Conservation (phyloP, 441 rosid species). For the Codiaeum variegatum region DNA sequence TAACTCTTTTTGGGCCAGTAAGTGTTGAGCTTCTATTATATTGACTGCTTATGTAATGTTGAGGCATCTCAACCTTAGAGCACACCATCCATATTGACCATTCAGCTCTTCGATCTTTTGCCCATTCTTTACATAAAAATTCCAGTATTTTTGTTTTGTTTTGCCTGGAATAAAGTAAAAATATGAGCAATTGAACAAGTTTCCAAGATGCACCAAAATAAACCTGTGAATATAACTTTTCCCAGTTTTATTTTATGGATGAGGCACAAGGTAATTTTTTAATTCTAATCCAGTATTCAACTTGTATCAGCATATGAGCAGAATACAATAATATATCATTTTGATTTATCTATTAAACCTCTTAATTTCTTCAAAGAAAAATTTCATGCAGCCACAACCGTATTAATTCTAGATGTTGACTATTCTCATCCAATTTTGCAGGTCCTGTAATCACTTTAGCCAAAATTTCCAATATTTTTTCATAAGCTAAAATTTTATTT, state of each 20-base stretch:
- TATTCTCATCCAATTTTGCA: background rate
- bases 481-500: too few species aligned
- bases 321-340: background rate
- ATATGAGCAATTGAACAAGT: background rate
- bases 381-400: background rate
- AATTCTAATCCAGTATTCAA: too few species aligned
- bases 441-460: background rate
- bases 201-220: background rate
- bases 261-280: too few species aligned
- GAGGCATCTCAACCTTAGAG: conserved; percentile 88
- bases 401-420: background rate
- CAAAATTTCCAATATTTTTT: too few species aligned
- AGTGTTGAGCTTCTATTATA: conserved; percentile 44
- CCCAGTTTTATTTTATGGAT: too few species aligned
- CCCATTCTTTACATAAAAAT: conserved; percentile 65
- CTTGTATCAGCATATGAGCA: background rate
- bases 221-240: too few species aligned
- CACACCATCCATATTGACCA: conserved; percentile 99
- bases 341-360: background rate
- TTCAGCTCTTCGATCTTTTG: conserved; percentile 78
- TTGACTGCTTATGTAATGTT: conserved; percentile 64
- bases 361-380: background rate
- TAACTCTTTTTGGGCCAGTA: conserved; percentile 43
- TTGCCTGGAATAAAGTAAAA: conserved; percentile 45
- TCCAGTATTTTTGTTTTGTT: conserved; percentile 59